Base-by-base conservation (phyloP, 2,329 filamentous ascomycete species). In the Blastomyces silverae region DNA sequence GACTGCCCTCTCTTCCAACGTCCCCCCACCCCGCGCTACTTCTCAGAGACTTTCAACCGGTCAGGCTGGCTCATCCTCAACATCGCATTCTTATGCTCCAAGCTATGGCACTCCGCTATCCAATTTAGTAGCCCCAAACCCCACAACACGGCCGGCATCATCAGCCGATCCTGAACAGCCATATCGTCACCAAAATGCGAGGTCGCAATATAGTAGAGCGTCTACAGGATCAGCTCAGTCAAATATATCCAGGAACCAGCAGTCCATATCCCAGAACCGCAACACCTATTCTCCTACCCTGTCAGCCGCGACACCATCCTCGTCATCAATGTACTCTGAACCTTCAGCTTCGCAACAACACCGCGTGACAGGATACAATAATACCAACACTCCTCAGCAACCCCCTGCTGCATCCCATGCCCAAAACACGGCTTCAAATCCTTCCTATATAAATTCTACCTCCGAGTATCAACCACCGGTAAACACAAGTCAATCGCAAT, bases 1-100 rank as follows among this genome's bases (percentile, higher is more conserved):
- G 66, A 67, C 67, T 22, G 66, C 65, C 22, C 46, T 69, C 8
- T 69, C 67, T 31, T 63, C 67, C 5, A 59, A 60, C 20, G 52
- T 65, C 17, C 62, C 66, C 34, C 10, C 52, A 25, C 42, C 22
- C 22, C 62, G 56, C 17, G 6, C 46, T 4, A 10, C 48, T 37
- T 39, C 61, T 6, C 61, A 62, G 48, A 50, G 46, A 15, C 48
- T 62, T 57, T 61, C 61, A 46, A 60, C 53, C 46, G 56, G 52
- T 8, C 20, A n/a, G 6, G 22, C 65, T 56, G 31, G 42, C 39
- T 56, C 37, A 17, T 57, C 60, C 8, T 56, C 55, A 28, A 56
- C 61, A 2, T 55, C 48, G 15, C 64, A 66, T 46, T 34, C 57
- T 28, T 50, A 61, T 22, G 28, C 11, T 20, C 25, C 44, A 50